Evolutionary conservation across 257 asterid genomes (phyloP).

Genomic region (Eucommia ulmoides): DNA sequence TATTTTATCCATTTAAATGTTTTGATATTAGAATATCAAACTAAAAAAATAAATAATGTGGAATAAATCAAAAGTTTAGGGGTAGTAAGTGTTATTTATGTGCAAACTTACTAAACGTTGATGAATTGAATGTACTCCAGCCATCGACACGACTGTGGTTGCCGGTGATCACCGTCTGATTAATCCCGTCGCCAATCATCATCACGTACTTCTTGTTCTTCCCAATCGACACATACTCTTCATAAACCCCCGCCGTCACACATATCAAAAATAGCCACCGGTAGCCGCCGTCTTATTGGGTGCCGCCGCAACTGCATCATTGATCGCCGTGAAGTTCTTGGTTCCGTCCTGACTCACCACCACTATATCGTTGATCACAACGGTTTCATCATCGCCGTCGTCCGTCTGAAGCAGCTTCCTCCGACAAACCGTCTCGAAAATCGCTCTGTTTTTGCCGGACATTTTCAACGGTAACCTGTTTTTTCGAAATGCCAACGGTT

Average conservation of each 20-base stretch:
- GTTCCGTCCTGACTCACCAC: constrained; percentile 46
- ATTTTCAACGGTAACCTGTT: constrained; percentile 36
- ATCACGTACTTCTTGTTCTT: constrained; percentile 48
- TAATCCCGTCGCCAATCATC: constrained; percentile 79
- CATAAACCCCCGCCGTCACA: constrained; percentile 45
- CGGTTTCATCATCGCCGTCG: constrained; percentile 10
- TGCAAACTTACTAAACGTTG: constrained; percentile 40
- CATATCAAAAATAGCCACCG: constrained; percentile 49
- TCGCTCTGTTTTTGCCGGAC: constrained; percentile 16
- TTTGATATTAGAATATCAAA: no score
- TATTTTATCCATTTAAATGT: no score
- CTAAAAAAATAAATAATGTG: no score
- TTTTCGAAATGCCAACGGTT: constrained; percentile 6
- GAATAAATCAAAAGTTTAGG: no score
- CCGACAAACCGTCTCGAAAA: constrained; percentile 19
- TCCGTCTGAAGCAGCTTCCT: constrained; percentile 37
- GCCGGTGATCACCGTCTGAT: constrained; percentile 54
- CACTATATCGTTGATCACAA: constrained; percentile 39
- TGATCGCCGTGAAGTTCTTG: constrained; percentile 44
- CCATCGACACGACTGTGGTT: constrained; percentile 59
- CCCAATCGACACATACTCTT: constrained; percentile 48
- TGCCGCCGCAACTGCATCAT: constrained; percentile 50
- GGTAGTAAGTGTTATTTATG: neutral
- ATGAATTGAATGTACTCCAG: constrained; percentile 65
- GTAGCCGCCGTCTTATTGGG: constrained; percentile 34